Conservation (phyloP, 352 stramenopile genomes). For the Pythium myriotylum region DNA sequence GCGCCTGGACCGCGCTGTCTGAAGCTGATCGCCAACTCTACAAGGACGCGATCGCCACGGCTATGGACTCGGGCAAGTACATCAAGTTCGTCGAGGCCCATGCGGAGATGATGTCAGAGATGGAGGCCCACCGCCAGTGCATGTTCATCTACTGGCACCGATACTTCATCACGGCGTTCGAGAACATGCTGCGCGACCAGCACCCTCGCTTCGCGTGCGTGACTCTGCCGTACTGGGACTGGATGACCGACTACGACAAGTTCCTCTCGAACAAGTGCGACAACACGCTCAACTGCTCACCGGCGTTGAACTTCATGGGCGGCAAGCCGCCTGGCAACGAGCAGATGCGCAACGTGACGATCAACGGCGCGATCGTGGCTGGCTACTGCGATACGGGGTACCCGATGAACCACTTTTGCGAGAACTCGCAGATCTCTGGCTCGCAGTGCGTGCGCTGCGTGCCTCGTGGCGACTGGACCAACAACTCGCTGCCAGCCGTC, state of each 20-base stretch:
- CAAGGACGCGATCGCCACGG: conserved; percentile 28
- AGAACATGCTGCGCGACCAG: conserved; percentile 82
- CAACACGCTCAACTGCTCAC: conserved; percentile 49
- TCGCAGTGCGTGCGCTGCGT: conserved; percentile 46
- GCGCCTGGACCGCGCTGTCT: conserved; percentile 28
- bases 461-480: conserved; percentile 46
- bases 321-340: conserved; percentile 20
- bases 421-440: conserved; percentile 29
- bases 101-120: conserved; percentile 33
- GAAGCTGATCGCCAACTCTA: conserved; percentile 32
- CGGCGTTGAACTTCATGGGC: conserved; percentile 42
- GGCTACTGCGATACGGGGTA: conserved; percentile 42
- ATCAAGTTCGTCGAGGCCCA: conserved; percentile 36
- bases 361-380: conserved; percentile 43
- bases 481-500: conserved; percentile 28
- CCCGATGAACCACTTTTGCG: conserved; percentile 62
- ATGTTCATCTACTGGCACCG: conserved; percentile 89
- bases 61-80: conserved; percentile 39
- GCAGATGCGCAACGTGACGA: conserved; percentile 16
- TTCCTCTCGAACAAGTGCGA: conserved; percentile 40
- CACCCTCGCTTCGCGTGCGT: conserved; percentile 58
- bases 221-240: conserved; percentile 85
- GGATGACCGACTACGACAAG: conserved; percentile 50
- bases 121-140: conserved; percentile 43
- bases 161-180: conserved; percentile 60